Percentiles rank a stretch among this genome's conserved stretches.
phyloP scores from a whole-genome alignment of 75 land plant genomes.

The Ceratopteris richardii region DNA sequence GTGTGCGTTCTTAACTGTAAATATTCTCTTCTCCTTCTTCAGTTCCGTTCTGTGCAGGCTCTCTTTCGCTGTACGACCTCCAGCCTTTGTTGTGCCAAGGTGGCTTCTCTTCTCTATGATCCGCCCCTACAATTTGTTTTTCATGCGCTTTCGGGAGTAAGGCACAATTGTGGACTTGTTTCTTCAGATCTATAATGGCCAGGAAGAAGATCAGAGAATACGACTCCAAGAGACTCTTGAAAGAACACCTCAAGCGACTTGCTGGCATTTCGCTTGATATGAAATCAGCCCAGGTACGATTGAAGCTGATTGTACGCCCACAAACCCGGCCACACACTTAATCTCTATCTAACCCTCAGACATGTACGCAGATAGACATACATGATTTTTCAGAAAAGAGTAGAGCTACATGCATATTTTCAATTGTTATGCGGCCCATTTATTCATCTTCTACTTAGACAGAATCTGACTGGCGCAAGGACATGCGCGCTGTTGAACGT shows the following conservation, averaged over 20 bases:
- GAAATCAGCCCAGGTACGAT: conserved; percentile 37
- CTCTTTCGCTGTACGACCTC: neutral
- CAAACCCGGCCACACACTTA: too few species aligned
- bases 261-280: conserved; percentile 26
- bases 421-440: too few species aligned
- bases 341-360: neutral
- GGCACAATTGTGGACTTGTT: too few species aligned
- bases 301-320: neutral
- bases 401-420: too few species aligned
- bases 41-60: neutral
- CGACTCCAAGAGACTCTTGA: conserved; percentile 37
- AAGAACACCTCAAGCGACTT: conserved; percentile 34
- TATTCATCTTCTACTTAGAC: neutral
- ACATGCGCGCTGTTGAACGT: too few species aligned
- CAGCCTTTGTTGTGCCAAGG: too few species aligned
- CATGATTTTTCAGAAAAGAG: too few species aligned
- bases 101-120: too few species aligned
- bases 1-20: too few species aligned
- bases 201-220: conserved; percentile 48
- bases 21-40: neutral
- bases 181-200: too few species aligned
- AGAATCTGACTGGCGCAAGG: neutral
- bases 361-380: neutral
- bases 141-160: too few species aligned
- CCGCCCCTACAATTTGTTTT: too few species aligned